Percentiles rank a stretch among this genome's conserved stretches.
phyloP scores from a whole-genome alignment of 179 eudicot species.

The Silene vulgaris region DNA sequence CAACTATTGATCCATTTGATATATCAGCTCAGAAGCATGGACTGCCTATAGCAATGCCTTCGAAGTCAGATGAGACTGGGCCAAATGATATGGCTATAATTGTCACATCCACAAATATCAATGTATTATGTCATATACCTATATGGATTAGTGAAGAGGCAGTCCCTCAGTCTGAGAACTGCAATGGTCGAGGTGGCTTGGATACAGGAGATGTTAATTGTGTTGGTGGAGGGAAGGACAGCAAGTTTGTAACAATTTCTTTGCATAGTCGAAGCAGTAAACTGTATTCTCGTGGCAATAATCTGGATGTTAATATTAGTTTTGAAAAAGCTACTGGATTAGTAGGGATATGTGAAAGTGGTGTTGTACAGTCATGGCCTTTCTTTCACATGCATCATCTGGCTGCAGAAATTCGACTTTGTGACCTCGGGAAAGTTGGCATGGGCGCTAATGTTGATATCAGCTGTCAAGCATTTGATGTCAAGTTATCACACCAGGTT shows the following conservation, averaged over 20 bases:
- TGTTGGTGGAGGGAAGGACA: slow-evolving; percentile 31
- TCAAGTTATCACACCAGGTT: slow-evolving; percentile 72
- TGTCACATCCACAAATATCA: slow-evolving; percentile 47
- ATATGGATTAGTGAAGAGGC: slow-evolving; percentile 42
- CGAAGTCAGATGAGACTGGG: slow-evolving; percentile 28
- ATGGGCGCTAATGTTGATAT: slow-evolving; percentile 31
- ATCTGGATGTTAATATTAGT: slow-evolving; percentile 35
- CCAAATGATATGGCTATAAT: slow-evolving; percentile 26
- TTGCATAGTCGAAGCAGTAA: slow-evolving; percentile 50
- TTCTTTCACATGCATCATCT: slow-evolving; percentile 61
- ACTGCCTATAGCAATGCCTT: slow-evolving; percentile 20
- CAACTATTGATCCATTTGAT: slow-evolving; percentile 24
- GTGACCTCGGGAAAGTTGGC: slow-evolving; percentile 26
- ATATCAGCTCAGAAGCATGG: slow-evolving; percentile 24
- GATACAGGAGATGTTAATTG: slow-evolving; percentile 24
- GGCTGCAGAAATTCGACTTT: slow-evolving; percentile 42
- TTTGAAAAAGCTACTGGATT: slow-evolving; percentile 52
- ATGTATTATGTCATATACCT: slow-evolving; percentile 58
- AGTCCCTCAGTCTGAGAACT: slow-evolving; percentile 24
- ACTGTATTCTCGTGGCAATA: slow-evolving; percentile 35
- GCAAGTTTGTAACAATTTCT: slow-evolving; percentile 43
- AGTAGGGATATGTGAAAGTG: slow-evolving; percentile 39
- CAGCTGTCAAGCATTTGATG: slow-evolving; percentile 56
- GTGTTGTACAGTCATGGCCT: slow-evolving; percentile 50
- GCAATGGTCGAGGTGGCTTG: slow-evolving; percentile 25